Conservation (phyloP, 805 yeast genomes). For the Saturnispora zaruensis region DNA sequence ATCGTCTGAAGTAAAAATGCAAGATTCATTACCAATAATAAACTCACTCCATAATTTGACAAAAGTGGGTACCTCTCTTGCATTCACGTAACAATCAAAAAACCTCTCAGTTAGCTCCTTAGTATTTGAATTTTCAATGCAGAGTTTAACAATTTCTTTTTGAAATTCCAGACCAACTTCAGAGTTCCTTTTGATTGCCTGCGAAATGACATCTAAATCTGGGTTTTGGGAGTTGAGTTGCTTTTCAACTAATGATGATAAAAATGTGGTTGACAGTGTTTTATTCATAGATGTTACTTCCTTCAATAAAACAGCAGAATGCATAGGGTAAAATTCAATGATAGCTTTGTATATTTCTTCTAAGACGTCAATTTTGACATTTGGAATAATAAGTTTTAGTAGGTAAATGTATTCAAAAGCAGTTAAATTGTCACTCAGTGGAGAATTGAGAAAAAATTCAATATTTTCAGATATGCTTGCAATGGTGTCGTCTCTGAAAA, state of each 20-base stretch:
- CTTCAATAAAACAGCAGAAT: conserved; percentile 37
- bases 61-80: conserved; percentile 50
- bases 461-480: conserved; percentile 25
- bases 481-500: conserved; percentile 23
- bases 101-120: conserved; percentile 10
- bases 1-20: conserved; percentile 17
- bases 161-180: conserved; percentile 46
- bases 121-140: background rate
- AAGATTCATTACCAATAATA: conserved; percentile 1
- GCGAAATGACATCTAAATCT: conserved; percentile 38
- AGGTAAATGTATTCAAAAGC: conserved; percentile 21
- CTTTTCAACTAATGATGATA: conserved; percentile 32
- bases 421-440: conserved; percentile 12
- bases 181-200: conserved; percentile 45
- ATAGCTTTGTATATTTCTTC: conserved; percentile 43
- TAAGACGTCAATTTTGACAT: conserved; percentile 31
- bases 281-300: conserved; percentile 44
- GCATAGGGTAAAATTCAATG: conserved; percentile 29
- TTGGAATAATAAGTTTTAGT: conserved; percentile 26
- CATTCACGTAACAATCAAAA: conserved; percentile 39
- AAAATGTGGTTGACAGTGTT: conserved; percentile 44
- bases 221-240: conserved; percentile 18
- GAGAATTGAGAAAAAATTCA: conserved; percentile 25
- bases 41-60: conserved; percentile 37
- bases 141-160: conserved; percentile 25